Conservation (phyloP, 1,284 basidiomycete species). For the Sphaerobolus stellatus region DNA sequence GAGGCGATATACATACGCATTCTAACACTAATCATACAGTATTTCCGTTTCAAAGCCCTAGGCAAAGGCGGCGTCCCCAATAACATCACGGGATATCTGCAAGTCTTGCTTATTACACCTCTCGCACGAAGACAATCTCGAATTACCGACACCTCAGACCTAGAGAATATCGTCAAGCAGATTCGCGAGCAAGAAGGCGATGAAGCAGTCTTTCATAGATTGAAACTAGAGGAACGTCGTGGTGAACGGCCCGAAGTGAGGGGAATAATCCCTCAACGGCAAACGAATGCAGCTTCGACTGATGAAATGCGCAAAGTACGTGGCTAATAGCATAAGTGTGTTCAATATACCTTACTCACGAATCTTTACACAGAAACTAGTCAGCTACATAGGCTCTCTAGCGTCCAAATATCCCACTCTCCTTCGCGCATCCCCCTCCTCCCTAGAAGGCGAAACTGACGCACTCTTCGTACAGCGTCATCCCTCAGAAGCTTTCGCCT, state of each 20-base stretch:
- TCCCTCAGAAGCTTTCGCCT: background rate
- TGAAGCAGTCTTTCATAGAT: slow-evolving; percentile 13
- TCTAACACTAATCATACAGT: background rate
- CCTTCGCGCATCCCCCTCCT: background rate
- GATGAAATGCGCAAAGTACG: slow-evolving; percentile 17
- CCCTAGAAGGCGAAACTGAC: slow-evolving; percentile 2
- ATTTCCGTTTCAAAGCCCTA: slow-evolving; percentile 16
- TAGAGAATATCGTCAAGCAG: slow-evolving; percentile 13
- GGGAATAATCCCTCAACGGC: slow-evolving; percentile 24
- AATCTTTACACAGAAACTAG: slow-evolving; percentile 1
- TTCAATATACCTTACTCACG: background rate
- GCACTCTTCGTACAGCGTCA: background rate
- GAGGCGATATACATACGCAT: background rate
- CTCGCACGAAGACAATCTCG: slow-evolving; percentile 22
- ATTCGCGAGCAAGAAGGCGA: slow-evolving; percentile 6
- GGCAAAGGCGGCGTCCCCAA: slow-evolving; percentile 26
- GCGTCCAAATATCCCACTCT: slow-evolving; percentile 6
- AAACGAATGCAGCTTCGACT: slow-evolving; percentile 19
- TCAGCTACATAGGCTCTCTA: background rate
- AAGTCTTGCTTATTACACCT: slow-evolving; percentile 17
- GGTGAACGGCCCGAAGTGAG: slow-evolving; percentile 17
- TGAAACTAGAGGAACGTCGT: slow-evolving; percentile 18
- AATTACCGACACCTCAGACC: slow-evolving; percentile 20
- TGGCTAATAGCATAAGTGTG: background rate
- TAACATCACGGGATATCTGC: slow-evolving; percentile 24